Conservation (phyloP, 805 yeast genomes). For the Yamadazyma endophytica region DNA sequence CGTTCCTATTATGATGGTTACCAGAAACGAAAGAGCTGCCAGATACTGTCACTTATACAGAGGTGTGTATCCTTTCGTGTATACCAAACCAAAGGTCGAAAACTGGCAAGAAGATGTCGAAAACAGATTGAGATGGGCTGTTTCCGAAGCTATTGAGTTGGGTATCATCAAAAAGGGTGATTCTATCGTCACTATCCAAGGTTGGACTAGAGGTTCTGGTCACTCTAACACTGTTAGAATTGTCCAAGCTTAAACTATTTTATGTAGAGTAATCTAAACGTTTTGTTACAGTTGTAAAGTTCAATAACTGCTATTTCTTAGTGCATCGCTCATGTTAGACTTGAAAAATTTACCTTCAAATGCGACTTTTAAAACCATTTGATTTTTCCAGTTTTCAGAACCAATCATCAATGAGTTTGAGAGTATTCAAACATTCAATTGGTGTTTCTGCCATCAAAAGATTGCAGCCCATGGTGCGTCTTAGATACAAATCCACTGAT, state of each 20-base stretch:
- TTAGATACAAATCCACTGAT: slow-evolving; percentile 4
- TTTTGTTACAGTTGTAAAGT: not conserved
- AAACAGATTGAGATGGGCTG: slow-evolving; percentile 89
- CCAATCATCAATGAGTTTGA: not conserved
- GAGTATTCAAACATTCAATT: not conserved
- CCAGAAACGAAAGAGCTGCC: slow-evolving; percentile 91
- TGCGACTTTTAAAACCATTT: slow-evolving; percentile 1
- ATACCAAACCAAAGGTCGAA: slow-evolving; percentile 57
- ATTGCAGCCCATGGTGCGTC: too few relatives aligned
- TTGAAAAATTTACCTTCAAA: not conserved
- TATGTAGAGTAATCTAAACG: not conserved
- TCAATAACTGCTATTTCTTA: not conserved
- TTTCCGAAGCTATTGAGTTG: slow-evolving; percentile 79
- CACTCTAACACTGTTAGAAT: slow-evolving; percentile 98
- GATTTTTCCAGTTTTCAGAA: too few relatives aligned
- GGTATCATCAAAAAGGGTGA: slow-evolving; percentile 88
- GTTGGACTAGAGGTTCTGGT: slow-evolving; percentile 98
- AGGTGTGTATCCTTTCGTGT: slow-evolving; percentile 97
- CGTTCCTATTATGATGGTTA: slow-evolving; percentile 96
- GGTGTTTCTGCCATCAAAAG: not conserved
- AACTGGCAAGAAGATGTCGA: slow-evolving; percentile 98
- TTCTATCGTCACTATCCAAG: slow-evolving; percentile 91
- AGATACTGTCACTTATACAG: slow-evolving; percentile 95
- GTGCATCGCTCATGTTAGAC: not conserved
- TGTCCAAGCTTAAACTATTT: slow-evolving; percentile 54